Evolutionary conservation across 225 moss, liverwort and hornwort genomes (phyloP), one percentile per base, ranked within the genome.

Genomic region (Sphagnum contortum): DNA sequence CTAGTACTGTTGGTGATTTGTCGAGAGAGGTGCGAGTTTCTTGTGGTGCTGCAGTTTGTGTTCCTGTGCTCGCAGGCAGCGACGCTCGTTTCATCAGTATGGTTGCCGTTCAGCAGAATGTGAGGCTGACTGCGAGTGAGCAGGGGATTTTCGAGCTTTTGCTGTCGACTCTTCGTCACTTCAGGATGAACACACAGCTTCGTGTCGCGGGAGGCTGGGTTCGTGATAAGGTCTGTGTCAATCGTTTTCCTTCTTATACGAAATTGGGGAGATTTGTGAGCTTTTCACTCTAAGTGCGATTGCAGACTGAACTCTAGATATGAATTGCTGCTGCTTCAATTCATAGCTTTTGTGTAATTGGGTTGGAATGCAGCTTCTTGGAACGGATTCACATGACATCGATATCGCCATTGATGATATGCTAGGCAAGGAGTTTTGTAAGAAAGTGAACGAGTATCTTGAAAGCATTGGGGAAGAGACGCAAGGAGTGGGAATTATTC

Each of bases 191-290:
- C 49, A 95, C 92, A 5, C 92, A 95, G 68, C 84, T 90, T 12
- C 89, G 92, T 3, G 95, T 95, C 2, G 92, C 92, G 49, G 95
- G 95, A 50, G 92, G 92, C 69, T 95, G 95, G 92, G 92, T 95
- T 57, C 92, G 92, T 61, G 92, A 95, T 60, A 95, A 95, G 88
- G 92, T 88, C 45, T 11, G n/a, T 56, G 46, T 49, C 9, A 9
- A 13, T 47, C 49, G 48, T 7, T 29, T 29, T 29, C 1, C 29
- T 29, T 29, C 29, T 29, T 29, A 29, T 29, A 29, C 0, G 29
- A 29, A 29, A 29, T 29, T 29, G 29, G 29, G 29, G 29, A 29
- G 0, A 29, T 29, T 29, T 29, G 29, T 29, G n/a, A n/a, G n/a
- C n/a, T n/a, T n/a, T n/a, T n/a, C n/a, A n/a, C n/a, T n/a, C n/a